These are phyloP conservation scores for Pezicula radicicola DNA, from an alignment of 2,329 filamentous ascomycete species.

Conservation along the genomic window DNA sequence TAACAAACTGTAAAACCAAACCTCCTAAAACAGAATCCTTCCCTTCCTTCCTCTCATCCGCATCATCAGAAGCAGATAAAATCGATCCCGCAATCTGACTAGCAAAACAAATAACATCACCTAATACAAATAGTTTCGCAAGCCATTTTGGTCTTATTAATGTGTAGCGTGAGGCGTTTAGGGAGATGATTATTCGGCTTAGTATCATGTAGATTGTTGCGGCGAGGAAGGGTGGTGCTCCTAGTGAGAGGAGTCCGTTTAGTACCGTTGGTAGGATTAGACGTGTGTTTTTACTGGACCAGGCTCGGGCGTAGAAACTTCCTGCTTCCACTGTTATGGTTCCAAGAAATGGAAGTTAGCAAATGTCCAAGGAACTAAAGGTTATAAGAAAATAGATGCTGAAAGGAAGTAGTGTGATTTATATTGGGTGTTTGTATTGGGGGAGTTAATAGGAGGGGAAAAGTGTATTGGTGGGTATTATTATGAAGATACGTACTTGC, in stretches of 20 bases:
- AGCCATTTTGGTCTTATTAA: constrained; percentile 40
- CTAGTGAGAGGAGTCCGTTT: constrained; percentile 37
- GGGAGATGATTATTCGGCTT: constrained; percentile 33
- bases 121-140: constrained; percentile 48
- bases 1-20: constrained; percentile 45
- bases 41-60: constrained; percentile 24
- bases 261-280: constrained; percentile 31
- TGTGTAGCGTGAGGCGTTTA: constrained; percentile 38
- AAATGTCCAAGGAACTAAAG: not conserved
- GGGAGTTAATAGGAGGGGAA: no score
- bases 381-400: not conserved
- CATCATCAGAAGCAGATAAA: constrained; percentile 1
- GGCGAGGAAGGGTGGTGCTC: constrained; percentile 39
- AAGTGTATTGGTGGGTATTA: no score
- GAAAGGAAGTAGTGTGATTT: no score
- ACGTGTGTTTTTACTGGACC: not conserved
- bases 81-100: constrained; percentile 37
- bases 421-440: no score
- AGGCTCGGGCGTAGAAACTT: constrained; percentile 10
- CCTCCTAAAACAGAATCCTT: constrained; percentile 44
- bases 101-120: constrained; percentile 44
- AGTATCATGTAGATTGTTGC: constrained; percentile 46
- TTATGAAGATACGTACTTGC: constrained; percentile 9
- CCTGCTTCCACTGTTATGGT: constrained; percentile 9
- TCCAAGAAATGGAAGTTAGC: no score